Evolutionary conservation across 352 stramenopile species (phyloP), one percentile per base, ranked within the genome.

Genomic region (Phytophthora crassamura): DNA sequence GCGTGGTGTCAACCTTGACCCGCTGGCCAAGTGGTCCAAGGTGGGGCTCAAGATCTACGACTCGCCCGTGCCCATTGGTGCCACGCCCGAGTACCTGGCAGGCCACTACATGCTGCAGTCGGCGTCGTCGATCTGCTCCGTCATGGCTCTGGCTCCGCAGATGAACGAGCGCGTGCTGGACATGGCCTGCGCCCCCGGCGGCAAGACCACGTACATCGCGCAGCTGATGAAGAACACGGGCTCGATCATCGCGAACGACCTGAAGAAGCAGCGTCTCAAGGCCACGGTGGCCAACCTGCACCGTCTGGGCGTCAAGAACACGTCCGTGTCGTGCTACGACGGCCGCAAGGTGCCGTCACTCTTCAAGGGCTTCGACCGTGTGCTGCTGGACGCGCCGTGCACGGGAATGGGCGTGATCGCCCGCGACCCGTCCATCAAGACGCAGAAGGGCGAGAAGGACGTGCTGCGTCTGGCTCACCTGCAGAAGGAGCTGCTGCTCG

Each of bases 61-160:
- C 74, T 98, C 90, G 66, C 90, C 91, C 7, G 97, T 99, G 46
- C 98, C 98, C 3, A 99, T 99, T 76, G 98, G 98, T 55, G 98
- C 98, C 2, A 99, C 98, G 51, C 98, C 98, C 15, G 98, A 99
- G 78, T 99, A 99, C 85, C 88, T 99, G 35, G 96, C 97, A 1
- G 98, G 98, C 12, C 97, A 99, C 80, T 99, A 99, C 85, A 99
- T 99, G 97, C 90, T 99, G 50, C 97, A 99, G 73, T 98, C 94
- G 60, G 98, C 98, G 6, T 98, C 97, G 28, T 99, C 97, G 0
- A 99, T 99, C 75, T 99, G 97, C 74, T 96, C 98, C 4, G 97
- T 99, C 10, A 98, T 99, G 84, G 97, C 98, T 15, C 80, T 99
- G 33, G 93, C 84, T 14, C 98, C 98, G 39, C 90, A 99, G 82